Conservation (phyloP, 495 filamentous ascomycete species). For the Penicillium angulare region DNA sequence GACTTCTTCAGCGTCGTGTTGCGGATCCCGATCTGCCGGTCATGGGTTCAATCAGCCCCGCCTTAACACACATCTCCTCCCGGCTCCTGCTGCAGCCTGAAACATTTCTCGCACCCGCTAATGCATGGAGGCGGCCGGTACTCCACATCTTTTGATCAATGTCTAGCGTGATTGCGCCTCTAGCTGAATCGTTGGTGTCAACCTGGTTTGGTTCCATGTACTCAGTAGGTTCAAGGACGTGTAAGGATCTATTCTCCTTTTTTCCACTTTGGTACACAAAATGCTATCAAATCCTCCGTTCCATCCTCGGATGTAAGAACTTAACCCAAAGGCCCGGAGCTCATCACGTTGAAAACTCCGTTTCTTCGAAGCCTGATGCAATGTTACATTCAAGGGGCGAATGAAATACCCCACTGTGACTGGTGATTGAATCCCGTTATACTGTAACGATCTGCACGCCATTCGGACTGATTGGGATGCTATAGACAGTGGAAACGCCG, state of each 20-base stretch:
- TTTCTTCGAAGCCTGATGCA: not conserved
- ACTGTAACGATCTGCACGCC: not conserved
- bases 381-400: constrained; percentile 11
- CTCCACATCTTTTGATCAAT: not conserved
- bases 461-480: constrained; percentile 2
- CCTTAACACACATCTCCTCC: constrained; percentile 1
- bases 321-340: constrained; percentile 12
- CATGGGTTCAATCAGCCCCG: constrained; percentile 14
- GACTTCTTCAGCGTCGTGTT: not conserved
- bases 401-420: constrained; percentile 6
- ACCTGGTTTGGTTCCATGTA: not conserved
- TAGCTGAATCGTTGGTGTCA: not conserved
- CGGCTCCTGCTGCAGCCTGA: constrained; percentile 11
- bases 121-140: constrained; percentile 12
- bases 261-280: not conserved
- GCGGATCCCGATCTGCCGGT: constrained; percentile 10
- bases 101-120: constrained; percentile 16
- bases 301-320: constrained; percentile 14
- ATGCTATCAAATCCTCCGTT: constrained; percentile 4
- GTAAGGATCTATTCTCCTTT: not conserved
- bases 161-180: not conserved
- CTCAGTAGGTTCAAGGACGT: not conserved
- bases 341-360: not conserved
- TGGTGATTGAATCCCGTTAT: not conserved
- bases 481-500: not conserved